Percentiles rank a stretch among this genome's conserved stretches.
These are phyloP conservation scores for Hymenoscyphus salicellus DNA, from an alignment of 2,329 filamentous ascomycete genomes.

Conservation along the genomic window DNA sequence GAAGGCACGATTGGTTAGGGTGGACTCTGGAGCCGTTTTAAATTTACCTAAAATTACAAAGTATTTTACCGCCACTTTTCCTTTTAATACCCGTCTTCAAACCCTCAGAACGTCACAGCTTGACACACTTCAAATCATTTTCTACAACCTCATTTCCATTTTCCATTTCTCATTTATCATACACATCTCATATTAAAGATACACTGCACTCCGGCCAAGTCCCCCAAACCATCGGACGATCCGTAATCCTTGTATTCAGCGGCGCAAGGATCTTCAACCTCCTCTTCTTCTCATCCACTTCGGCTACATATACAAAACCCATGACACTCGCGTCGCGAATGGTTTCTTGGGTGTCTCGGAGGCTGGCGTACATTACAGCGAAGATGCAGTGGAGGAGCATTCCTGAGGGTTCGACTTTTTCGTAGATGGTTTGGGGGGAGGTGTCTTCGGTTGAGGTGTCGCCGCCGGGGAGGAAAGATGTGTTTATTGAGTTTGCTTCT, in stretches of 20 bases:
- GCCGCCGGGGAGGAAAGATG: constrained; percentile 36
- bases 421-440: constrained; percentile 46
- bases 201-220: constrained; percentile 83
- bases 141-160: neutral
- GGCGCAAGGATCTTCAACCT: constrained; percentile 81
- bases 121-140: too few species aligned
- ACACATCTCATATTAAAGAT: constrained; percentile 30
- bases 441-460: constrained; percentile 31
- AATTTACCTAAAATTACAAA: too few species aligned
- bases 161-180: neutral
- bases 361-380: constrained; percentile 75
- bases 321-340: constrained; percentile 80
- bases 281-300: constrained; percentile 81
- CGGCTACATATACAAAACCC: constrained; percentile 89
- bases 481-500: constrained; percentile 40
- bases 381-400: constrained; percentile 77
- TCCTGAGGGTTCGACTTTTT: constrained; percentile 62
- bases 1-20: too few species aligned
- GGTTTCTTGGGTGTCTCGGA: constrained; percentile 65
- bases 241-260: constrained; percentile 75
- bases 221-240: constrained; percentile 78
- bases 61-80: too few species aligned
- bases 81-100: too few species aligned
- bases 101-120: too few species aligned
- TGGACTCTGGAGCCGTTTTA: too few species aligned